Evolutionary conservation across 495 filamentous ascomycete species (phyloP), one percentile per base, ranked within the genome.

Genomic region (Hypoxylon trugodes): DNA sequence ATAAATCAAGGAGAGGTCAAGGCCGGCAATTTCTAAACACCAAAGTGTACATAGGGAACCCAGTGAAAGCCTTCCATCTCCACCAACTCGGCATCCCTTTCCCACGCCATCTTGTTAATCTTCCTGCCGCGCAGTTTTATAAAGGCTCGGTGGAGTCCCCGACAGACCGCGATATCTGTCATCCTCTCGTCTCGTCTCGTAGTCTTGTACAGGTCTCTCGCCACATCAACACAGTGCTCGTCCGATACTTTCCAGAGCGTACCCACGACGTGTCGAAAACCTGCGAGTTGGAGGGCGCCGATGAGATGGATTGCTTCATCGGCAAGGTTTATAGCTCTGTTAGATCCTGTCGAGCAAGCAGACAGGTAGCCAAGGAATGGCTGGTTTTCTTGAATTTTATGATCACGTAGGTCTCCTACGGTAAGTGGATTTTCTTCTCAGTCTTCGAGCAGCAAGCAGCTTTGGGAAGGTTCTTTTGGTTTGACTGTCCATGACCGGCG

Each of bases 181-280:
- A 74, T 65, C 7, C 55, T 54, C 25, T 51, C 57, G 4, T 54
- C 25, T 51, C 57, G 4, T 70, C 51, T 19, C 48, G 59, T 18
- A 74, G 42, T 51, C 52, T 73, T 54, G 46, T 73, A 76, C 18
- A 66, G 49, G 1, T 68, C 58, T 41, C 46, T 63, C 6, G 74
- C 73, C 28, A 72, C 59, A 4, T 73, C 50, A 13, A 73, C 64
- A 38, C 72, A 72, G 2, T 33, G 28, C 9, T 15, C 8, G 18
- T 69, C 69, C 1, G 40, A 47, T 6, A 68, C 65, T 32, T 68
- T 43, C 75, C 73, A 76, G 35, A 75, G 55, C 6, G 76, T 70
- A 10, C 71, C 76, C 19, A 79, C 48, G 6, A 77, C 70, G 41
- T 77, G 73, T 3, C 66, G 69, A 13, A 77, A 77, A 1, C 76